Evolutionary conservation across 2,329 filamentous ascomycete species (phyloP).

Genomic region (Neopestalotiopsis sp.): DNA sequence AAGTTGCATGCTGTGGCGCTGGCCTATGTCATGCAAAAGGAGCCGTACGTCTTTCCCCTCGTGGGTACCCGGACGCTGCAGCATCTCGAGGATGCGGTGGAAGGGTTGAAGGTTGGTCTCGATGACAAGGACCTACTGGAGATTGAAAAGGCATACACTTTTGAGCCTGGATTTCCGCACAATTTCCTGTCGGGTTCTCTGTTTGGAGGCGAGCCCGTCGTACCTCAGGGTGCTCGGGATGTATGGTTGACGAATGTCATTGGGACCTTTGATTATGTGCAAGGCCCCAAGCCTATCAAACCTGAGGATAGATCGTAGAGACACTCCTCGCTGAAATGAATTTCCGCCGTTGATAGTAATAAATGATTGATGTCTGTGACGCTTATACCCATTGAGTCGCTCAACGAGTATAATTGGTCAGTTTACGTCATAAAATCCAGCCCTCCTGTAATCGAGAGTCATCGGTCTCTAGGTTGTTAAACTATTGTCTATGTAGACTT

Average conservation of each 20-base stretch:
- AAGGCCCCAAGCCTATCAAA: not conserved
- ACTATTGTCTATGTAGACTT: no score
- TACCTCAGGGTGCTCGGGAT: not conserved
- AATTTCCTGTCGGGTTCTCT: slow-evolving; percentile 37
- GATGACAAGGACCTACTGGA: slow-evolving; percentile 57
- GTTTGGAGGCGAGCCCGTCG: not conserved
- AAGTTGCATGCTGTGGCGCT: slow-evolving; percentile 55
- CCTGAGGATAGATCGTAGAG: no score
- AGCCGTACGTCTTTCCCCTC: slow-evolving; percentile 62
- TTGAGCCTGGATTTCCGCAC: slow-evolving; percentile 58
- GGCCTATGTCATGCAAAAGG: slow-evolving; percentile 63
- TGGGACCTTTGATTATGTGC: slow-evolving; percentile 3
- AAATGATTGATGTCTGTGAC: not conserved
- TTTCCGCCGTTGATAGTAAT: no score
- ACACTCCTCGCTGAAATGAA: no score
- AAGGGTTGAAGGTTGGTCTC: slow-evolving; percentile 56
- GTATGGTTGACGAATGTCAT: slow-evolving; percentile 1
- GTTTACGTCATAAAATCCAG: no score
- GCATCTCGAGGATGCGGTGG: slow-evolving; percentile 61
- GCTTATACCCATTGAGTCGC: no score
- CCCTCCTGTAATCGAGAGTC: no score
- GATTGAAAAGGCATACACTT: slow-evolving; percentile 54
- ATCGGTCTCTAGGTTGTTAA: no score
- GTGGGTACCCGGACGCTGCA: slow-evolving; percentile 61
- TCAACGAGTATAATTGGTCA: no score